A percentile compares a stretch with the other conserved stretches of the same genome.
These are phyloP conservation scores for Phialocephala sp. DNA, from an alignment of 2,329 filamentous ascomycete species.

Conservation along the genomic window DNA sequence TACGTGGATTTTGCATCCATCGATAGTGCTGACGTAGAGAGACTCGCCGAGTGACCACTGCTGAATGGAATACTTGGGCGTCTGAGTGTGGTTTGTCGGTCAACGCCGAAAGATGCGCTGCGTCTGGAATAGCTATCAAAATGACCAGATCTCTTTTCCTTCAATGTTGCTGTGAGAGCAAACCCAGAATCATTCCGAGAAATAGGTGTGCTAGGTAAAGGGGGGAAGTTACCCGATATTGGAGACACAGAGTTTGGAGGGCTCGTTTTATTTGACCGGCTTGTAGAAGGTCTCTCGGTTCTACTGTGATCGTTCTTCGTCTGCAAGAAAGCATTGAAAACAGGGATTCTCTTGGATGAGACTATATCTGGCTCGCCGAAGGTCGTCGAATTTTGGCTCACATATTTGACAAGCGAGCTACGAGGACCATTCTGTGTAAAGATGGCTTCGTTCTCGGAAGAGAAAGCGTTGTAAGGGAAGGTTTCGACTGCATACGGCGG, in stretches of 20 bases:
- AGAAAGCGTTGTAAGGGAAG: slow-evolving; percentile 88
- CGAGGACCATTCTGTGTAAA: slow-evolving; percentile 75
- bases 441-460: slow-evolving; percentile 81
- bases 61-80: slow-evolving; percentile 78
- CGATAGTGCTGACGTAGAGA: slow-evolving; percentile 68
- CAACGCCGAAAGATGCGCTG: slow-evolving; percentile 90
- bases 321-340: slow-evolving; percentile 92
- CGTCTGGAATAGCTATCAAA: slow-evolving; percentile 78
- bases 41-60: slow-evolving; percentile 65
- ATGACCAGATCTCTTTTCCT: slow-evolving; percentile 93
- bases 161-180: slow-evolving; percentile 80
- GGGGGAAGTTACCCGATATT: slow-evolving; percentile 77
- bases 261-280: slow-evolving; percentile 66
- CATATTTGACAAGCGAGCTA: slow-evolving; percentile 82
- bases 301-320: slow-evolving; percentile 70
- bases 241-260: slow-evolving; percentile 74
- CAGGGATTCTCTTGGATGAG: slow-evolving; percentile 60
- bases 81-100: slow-evolving; percentile 69
- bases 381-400: slow-evolving; percentile 84
- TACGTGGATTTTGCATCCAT: slow-evolving; percentile 48
- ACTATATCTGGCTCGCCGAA: slow-evolving; percentile 69
- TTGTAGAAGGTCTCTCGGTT: slow-evolving; percentile 79
- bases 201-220: slow-evolving; percentile 75
- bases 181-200: slow-evolving; percentile 93
- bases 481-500: slow-evolving; percentile 93